Conservation (phyloP, 2,329 filamentous ascomycete genomes). For the Chrysosporium keratinophilum region DNA sequence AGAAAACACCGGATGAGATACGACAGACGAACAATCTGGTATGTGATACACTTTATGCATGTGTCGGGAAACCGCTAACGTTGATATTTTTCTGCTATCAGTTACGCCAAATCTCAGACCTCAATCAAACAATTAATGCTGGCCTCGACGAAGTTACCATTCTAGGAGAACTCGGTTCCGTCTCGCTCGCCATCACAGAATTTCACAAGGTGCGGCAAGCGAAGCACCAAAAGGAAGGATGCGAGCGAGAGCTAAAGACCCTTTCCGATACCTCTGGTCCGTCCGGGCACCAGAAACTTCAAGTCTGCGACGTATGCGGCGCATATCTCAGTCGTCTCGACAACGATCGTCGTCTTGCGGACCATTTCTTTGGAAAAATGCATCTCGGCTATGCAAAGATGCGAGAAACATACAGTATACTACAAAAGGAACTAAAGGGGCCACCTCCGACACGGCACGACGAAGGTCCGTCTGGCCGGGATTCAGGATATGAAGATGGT, state of each 20-base stretch:
- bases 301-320: slow-evolving; percentile 97
- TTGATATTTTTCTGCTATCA: slow-evolving; percentile 20
- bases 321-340: slow-evolving; percentile 87
- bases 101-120: slow-evolving; percentile 75
- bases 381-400: slow-evolving; percentile 96
- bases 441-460: slow-evolving; percentile 50
- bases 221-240: slow-evolving; percentile 68
- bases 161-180: slow-evolving; percentile 68
- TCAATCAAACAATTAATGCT: slow-evolving; percentile 65
- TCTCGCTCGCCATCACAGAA: slow-evolving; percentile 74
- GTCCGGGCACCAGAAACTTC: slow-evolving; percentile 90
- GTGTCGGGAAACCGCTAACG: background rate
- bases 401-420: slow-evolving; percentile 81
- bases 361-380: slow-evolving; percentile 99
- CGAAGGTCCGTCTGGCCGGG: slow-evolving; percentile 35
- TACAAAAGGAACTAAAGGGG: slow-evolving; percentile 76
- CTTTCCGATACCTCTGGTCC: slow-evolving; percentile 87
- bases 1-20: slow-evolving; percentile 98
- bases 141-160: slow-evolving; percentile 79
- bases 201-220: slow-evolving; percentile 75
- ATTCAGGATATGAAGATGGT: slow-evolving; percentile 45
- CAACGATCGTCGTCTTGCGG: slow-evolving; percentile 84
- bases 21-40: slow-evolving; percentile 81
- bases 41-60: slow-evolving; percentile 18
- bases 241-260: slow-evolving; percentile 78